Percentiles rank a stretch among this genome's conserved stretches.
Evolutionary conservation across 1,139 yeast species (phyloP).

Genomic region (Hemisphaericaspora lyxosophila): DNA sequence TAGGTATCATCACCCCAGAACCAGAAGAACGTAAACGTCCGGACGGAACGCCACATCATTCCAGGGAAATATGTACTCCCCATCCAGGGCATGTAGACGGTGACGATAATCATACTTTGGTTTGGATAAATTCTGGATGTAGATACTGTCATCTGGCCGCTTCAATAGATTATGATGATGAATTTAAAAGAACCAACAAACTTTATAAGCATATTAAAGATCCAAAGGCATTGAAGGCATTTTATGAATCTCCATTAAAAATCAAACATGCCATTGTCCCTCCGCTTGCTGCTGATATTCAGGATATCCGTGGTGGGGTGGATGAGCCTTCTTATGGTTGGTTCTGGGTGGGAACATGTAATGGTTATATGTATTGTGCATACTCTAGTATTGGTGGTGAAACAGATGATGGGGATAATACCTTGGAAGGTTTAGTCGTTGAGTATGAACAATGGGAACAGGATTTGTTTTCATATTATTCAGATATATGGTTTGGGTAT

Average conservation of each 20-base stretch:
- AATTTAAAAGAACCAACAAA: constrained; percentile 18
- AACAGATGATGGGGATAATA: constrained; percentile 25
- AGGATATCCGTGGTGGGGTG: constrained; percentile 20
- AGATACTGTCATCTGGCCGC: constrained; percentile 27
- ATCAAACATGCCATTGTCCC: constrained; percentile 28
- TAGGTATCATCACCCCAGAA: constrained; percentile 28
- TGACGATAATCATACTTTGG: constrained; percentile 25
- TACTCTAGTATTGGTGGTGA: constrained; percentile 41
- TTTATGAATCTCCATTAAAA: constrained; percentile 21
- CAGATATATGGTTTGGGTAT: constrained; percentile 37
- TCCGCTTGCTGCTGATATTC: constrained; percentile 20
- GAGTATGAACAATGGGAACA: constrained; percentile 24
- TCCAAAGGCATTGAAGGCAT: constrained; percentile 18
- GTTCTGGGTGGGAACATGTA: constrained; percentile 34
- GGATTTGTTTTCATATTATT: constrained; percentile 28
- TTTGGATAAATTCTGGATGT: constrained; percentile 34
- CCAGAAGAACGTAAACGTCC: constrained; percentile 21
- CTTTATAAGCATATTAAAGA: constrained; percentile 19
- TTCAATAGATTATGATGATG: constrained; percentile 22
- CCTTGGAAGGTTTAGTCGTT: constrained; percentile 25
- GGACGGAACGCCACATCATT: constrained; percentile 17
- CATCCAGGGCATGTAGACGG: constrained; percentile 43
- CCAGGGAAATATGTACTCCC: constrained; percentile 38
- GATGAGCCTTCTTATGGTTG: constrained; percentile 35
- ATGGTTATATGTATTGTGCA: constrained; percentile 47